These are phyloP conservation scores for Nakaseomyces sp. DNA, from an alignment of 1,139 yeast species.

Conservation along the genomic window DNA sequence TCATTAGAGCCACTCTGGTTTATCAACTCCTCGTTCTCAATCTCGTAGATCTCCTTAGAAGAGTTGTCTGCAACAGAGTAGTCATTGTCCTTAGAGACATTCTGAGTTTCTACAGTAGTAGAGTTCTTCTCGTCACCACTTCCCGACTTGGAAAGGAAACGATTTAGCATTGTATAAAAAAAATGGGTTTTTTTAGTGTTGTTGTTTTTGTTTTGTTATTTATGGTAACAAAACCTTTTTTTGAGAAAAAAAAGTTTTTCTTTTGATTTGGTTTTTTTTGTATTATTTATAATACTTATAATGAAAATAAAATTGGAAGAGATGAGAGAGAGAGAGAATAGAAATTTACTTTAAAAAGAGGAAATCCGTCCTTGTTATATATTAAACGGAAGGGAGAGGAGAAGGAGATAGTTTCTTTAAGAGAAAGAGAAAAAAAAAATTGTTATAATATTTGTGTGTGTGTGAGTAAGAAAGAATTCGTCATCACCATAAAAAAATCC, in stretches of 20 bases:
- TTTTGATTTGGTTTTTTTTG: background rate
- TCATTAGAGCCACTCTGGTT: constrained; percentile 7
- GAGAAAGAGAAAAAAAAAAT: no score
- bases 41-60: constrained; percentile 7
- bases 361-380: background rate
- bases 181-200: background rate
- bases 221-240: no score
- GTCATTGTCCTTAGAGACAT: background rate
- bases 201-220: background rate
- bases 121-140: constrained; percentile 4
- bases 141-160: constrained; percentile 4
- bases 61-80: constrained; percentile 2
- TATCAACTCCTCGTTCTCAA: constrained; percentile 7
- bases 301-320: no score
- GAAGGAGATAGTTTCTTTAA: no score
- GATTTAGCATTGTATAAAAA: background rate
- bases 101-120: constrained; percentile 3
- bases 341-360: background rate
- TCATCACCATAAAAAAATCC: no score
- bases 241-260: background rate
- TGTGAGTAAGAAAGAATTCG: no score
- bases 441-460: no score
- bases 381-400: no score
- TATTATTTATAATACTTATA: no score
- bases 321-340: no score